Evolutionary conservation across 352 stramenopile genomes (phyloP).

Genomic region (Peronospora destructor): DNA sequence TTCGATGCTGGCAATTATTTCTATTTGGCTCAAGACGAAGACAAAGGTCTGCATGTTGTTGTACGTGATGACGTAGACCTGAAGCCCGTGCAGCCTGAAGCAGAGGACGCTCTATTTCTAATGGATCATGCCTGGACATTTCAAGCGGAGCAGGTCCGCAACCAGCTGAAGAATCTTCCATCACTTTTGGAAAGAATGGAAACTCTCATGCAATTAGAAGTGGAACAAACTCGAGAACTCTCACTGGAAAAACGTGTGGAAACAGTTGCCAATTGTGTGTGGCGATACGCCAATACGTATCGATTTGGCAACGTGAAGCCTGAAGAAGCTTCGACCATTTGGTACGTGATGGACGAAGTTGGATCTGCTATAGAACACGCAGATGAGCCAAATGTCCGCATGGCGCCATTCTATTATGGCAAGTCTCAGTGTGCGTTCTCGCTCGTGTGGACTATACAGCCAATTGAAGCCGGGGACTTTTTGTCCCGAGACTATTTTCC

Average conservation of each 20-base stretch:
- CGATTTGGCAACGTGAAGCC: conserved; percentile 36
- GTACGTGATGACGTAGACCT: conserved; percentile 42
- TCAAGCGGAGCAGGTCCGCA: conserved; percentile 31
- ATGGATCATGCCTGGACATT: conserved; percentile 56
- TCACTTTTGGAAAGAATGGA: conserved; percentile 41
- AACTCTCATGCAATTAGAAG: conserved; percentile 35
- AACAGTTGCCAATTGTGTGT: conserved; percentile 32
- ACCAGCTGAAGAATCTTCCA: conserved; percentile 30
- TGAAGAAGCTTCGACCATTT: conserved; percentile 39
- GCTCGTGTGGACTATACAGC: conserved; percentile 37
- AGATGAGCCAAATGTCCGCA: conserved; percentile 37
- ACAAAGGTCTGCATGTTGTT: conserved; percentile 39
- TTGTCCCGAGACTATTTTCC: conserved; percentile 41
- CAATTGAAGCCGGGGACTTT: conserved; percentile 44
- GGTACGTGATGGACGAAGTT: conserved; percentile 59
- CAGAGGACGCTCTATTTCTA: conserved; percentile 40
- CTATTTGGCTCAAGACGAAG: conserved; percentile 40
- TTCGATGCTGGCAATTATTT: conserved; percentile 47
- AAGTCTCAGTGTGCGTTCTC: conserved; percentile 41
- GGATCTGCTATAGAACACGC: conserved; percentile 45
- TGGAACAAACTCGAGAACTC: conserved; percentile 13
- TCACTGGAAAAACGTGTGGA: conserved; percentile 25
- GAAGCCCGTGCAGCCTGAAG: conserved; percentile 26
- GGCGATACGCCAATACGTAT: conserved; percentile 48
- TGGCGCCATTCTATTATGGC: conserved; percentile 47